Evolutionary conservation across 306 rosid genomes (phyloP), one percentile per base, ranked within the genome.

Genomic region (Gleditsia sinensis): DNA sequence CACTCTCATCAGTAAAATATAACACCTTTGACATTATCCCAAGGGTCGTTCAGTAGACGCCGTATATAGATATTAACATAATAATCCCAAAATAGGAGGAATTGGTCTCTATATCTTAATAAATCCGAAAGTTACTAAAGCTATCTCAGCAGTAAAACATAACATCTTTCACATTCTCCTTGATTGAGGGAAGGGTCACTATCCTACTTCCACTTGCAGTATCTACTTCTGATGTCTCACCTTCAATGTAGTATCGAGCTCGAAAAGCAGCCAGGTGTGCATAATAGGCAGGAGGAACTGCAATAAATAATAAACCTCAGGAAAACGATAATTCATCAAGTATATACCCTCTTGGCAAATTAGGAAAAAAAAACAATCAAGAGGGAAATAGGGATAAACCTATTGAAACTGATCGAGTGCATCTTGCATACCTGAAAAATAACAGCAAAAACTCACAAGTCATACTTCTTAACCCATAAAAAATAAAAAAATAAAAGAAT

Each of bases 201-300:
- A 45, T 19, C 34, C 40, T 40, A 2, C 16, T 25, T 12, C 75
- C 81, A 9, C 74, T 57, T 2, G 40, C 30, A 25, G 88, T 75
- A 81, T 40, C 88, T 0, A 8, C 3, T 0, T 81, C 86, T 0
- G 84, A 81, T 5, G 37, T 7, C 5, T 85, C 84, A 0, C 73
- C 68, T 36, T 85, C 88, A 1, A 68, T 78, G 45, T 85, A 85
- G 55, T 37, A 63, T 1, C 89, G 82, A 6, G 86, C 86, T 0
- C 89, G 78, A 11, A 82, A 85, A 0, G 88, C 88, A 0, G 83
- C 77, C 28, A 81, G 54, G 65, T 85, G 86, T 1, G 88, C 88
- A 71, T 85, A 85, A 20, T 85, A 85, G 0, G 86, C 88, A 0
- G 88, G 86, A 60, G 86, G 88, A 46, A 85, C 88, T 81, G 79